Base-by-base conservation (phyloP, 371 early-diverging fungal species). In the Sanchytrium tribonematis region DNA sequence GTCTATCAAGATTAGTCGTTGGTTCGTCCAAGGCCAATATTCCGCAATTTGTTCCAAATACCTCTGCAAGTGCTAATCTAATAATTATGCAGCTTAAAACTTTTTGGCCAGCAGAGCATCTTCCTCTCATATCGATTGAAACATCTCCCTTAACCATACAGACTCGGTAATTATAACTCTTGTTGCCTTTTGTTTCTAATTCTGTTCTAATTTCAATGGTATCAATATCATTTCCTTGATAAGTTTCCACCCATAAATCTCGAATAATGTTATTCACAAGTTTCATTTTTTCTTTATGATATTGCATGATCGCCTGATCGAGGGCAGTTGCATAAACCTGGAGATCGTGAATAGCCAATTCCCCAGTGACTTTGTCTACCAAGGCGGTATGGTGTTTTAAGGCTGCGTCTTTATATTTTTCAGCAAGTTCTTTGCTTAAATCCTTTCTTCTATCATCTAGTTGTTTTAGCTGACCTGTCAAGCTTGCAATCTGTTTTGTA, bases 101-200 rank as follows among this genome's bases (percentile, higher is more conserved):
- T 74, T 95, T 97, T 77, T 99, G 99, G 0, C 99, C 99, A 0
- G 99, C 98, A 79, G 91, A 90, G 75, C 96, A 97, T 68, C 99
- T 81, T 0, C 96, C 96, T 65, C 98, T 83, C 98, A 99, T 98
- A 69, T 98, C 97, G 28, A 98, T 73, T 66, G 90, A 91, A 1
- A 81, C 80, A 2, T 86, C 89, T 68, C 85, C 86, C 74, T 97
- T 94, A n/a, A 88, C 76, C 98, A 98, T 98, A 77, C 76, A 68
- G 74, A 85, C 88, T n/a, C 95, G 77, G 77, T 97, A 97, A 77
- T 91, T 91, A 75, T 89, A 92, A 1, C 88, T 80, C 31, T 88
- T 80, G 68, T 82, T 85, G 65, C 80, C 82, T 29, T 80, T 76
- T 17, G 82, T 74, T 70, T 93, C 96, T 31, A 80, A 78, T 72